Evolutionary conservation across 176 grass and related monocot genomes (phyloP), one percentile per base, ranked within the genome.

Genomic region (Secale cereale): DNA sequence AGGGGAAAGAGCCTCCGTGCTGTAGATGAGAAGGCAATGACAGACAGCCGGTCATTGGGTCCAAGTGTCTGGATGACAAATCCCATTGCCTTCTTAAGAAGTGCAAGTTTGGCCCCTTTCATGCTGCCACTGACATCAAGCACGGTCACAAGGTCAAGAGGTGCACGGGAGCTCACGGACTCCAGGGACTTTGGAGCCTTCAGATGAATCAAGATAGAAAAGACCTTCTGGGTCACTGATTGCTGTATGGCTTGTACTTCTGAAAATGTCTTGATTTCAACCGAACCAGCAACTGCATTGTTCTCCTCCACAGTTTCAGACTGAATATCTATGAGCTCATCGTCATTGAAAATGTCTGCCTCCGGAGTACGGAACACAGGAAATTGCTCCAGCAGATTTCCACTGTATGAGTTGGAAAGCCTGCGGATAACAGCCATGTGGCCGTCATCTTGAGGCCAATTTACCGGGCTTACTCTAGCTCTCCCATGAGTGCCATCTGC

Each of bases 61-160:
- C 93, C 94, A 81, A 99, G 93, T 59, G 91, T 79, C 31, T 99
- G 88, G 33, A 99, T 89, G 59, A 99, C 91, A 63, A 99, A 99
- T 26, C 63, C 74, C 93, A 99, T 91, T 16, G 97, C 97, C 12
- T 40, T 86, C 88, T 99, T 99, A 28, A 99, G 79, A 74, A 99
- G 94, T 48, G 75, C 79, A 63, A 99, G 81, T 65, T 99, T 99
- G 6, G 84, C 86, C 59, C 97, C 97, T 43, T 71, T 79, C 97
- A 99, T 99, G 93, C 97, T 99, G 26, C 97, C 97, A 0, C 97
- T 99, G 59, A 94, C 90, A 87, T 99, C 97, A 54, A 99, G 91
- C 59, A 96, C 97, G 4, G 97, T 92, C n/a, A 99, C 88, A 3
- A 99, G 91, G 70, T 99, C 97, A 48, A 99, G 85, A 75, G 97